Percentiles rank a stretch among this genome's conserved stretches.
These are phyloP conservation scores for Diplodia seriata DNA, from an alignment of 2,329 filamentous ascomycete species.

Conservation along the genomic window DNA sequence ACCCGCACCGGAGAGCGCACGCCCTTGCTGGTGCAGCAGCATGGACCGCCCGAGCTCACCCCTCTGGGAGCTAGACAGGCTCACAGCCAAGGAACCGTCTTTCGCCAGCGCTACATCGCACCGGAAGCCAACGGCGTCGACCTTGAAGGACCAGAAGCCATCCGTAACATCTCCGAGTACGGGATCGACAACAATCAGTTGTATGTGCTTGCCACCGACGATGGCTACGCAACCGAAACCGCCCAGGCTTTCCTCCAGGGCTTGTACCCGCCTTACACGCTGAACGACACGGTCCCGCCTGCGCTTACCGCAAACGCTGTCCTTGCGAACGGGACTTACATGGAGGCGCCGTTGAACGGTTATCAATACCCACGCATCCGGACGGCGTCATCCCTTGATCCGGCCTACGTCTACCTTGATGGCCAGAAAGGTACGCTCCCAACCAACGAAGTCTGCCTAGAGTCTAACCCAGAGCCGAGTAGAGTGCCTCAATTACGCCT, in stretches of 20 bases:
- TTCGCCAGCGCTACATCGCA: constrained; percentile 62
- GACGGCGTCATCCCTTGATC: constrained; percentile 54
- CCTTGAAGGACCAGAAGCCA: constrained; percentile 43
- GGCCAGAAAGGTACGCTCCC: constrained; percentile 55
- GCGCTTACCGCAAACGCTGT: constrained; percentile 45
- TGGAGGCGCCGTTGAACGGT: constrained; percentile 59
- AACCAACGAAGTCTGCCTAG: constrained; percentile 31
- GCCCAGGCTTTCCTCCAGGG: constrained; percentile 69
- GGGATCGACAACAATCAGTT: constrained; percentile 56
- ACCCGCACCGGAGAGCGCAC: constrained; percentile 63
- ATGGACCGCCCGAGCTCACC: constrained; percentile 52
- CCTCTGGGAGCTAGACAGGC: constrained; percentile 63
- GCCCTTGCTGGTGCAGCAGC: constrained; percentile 46
- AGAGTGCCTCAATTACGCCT: constrained; percentile 40
- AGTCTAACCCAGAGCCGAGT: not conserved
- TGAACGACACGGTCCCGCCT: constrained; percentile 40
- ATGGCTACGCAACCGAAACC: constrained; percentile 58
- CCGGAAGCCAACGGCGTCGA: constrained; percentile 35
- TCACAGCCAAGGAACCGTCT: constrained; percentile 56
- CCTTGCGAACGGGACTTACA: constrained; percentile 56
- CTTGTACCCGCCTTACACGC: constrained; percentile 61
- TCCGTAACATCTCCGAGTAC: constrained; percentile 55
- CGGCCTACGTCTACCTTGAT: constrained; percentile 58
- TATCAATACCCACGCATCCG: constrained; percentile 65
- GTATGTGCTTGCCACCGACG: constrained; percentile 55